phyloP scores from a whole-genome alignment of 768 basidiomycete genomes.

The Termitomyces sp. region DNA sequence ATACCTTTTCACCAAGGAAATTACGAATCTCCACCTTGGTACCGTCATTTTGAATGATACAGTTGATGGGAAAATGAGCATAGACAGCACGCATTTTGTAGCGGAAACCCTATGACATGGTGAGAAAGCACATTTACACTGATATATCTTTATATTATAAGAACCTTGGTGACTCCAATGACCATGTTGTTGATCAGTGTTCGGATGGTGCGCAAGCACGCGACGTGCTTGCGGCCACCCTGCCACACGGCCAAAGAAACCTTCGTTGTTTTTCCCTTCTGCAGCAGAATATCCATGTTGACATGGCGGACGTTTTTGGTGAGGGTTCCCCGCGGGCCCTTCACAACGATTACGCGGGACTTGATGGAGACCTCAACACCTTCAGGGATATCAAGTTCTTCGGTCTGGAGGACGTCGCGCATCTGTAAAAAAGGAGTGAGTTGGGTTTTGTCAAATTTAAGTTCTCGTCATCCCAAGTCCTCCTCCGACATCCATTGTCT shows the following conservation, averaged over 20 bases:
- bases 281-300: conserved; percentile 86
- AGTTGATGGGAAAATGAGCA: conserved; percentile 99
- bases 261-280: conserved; percentile 73
- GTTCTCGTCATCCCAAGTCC: conserved; percentile 29
- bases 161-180: conserved; percentile 90
- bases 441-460: conserved; percentile 29
- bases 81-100: conserved; percentile 99
- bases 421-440: conserved; percentile 48
- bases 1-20: conserved; percentile 90
- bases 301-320: conserved; percentile 91
- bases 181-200: conserved; percentile 97
- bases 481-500: conserved; percentile 15
- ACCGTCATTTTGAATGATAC: conserved; percentile 81
- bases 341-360: conserved; percentile 86
- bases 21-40: conserved; percentile 83
- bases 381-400: conserved; percentile 87
- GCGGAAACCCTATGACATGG: conserved; percentile 76
- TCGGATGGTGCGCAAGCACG: conserved; percentile 94
- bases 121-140: not conserved
- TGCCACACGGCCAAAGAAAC: conserved; percentile 97
- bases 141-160: conserved; percentile 6
- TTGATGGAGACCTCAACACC: conserved; percentile 84
- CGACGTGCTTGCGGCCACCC: conserved; percentile 96
- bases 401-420: conserved; percentile 90
- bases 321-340: conserved; percentile 88